Percentiles rank a stretch among this genome's conserved stretches.
These are phyloP conservation scores for Westerdykella sp. DNA, from an alignment of 2,329 filamentous ascomycete genomes.

Conservation along the genomic window DNA sequence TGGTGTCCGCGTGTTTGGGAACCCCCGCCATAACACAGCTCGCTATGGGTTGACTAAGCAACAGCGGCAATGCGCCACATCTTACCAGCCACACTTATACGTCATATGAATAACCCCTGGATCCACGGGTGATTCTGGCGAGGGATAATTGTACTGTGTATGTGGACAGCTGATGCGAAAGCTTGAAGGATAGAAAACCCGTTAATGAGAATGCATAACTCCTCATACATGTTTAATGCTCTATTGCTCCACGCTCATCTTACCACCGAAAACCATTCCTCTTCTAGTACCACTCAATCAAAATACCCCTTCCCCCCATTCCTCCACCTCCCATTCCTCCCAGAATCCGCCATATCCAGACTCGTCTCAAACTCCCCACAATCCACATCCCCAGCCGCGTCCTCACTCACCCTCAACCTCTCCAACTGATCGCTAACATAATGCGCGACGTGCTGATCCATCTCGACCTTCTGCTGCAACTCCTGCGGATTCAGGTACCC, in stretches of 20 bases:
- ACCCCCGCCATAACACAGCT: background rate
- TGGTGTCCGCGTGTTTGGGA: background rate
- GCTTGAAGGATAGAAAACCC: no score
- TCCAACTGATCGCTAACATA: slow-evolving; percentile 79
- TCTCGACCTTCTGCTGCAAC: slow-evolving; percentile 31
- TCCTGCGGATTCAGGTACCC: slow-evolving; percentile 50
- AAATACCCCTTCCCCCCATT: slow-evolving; percentile 25
- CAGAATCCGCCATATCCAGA: slow-evolving; percentile 38
- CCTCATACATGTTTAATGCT: no score
- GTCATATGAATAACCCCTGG: no score
- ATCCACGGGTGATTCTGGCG: no score
- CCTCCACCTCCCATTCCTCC: slow-evolving; percentile 14
- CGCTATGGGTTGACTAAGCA: slow-evolving; percentile 11
- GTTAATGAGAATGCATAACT: no score
- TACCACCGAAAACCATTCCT: no score
- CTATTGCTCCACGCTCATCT: no score
- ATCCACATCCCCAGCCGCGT: slow-evolving; percentile 41
- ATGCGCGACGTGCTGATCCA: slow-evolving; percentile 61
- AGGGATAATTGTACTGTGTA: no score
- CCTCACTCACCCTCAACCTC: slow-evolving; percentile 58
- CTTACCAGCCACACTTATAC: no score
- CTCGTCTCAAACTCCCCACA: slow-evolving; percentile 59
- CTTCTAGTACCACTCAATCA: slow-evolving; percentile 8
- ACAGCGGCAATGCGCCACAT: background rate
- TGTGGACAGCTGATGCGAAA: no score